Base-by-base conservation (phyloP, 139 green algal genomes). In the Coelastrella sp. region DNA sequence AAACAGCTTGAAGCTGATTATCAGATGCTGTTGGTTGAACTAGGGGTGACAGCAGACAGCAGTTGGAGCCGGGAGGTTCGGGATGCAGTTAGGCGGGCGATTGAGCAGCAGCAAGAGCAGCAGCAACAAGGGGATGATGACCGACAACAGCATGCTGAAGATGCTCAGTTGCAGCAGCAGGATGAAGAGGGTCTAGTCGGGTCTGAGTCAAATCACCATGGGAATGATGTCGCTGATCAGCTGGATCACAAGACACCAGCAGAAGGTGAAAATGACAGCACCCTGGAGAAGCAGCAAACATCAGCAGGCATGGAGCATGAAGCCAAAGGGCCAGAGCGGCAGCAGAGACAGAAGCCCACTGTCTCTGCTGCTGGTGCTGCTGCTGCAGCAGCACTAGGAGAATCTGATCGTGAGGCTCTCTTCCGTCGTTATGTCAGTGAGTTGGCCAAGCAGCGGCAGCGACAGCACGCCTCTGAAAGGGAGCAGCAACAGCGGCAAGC, bases 391-490 rank as follows among this genome's bases (percentile, higher is more conserved):
- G 88, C 81, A 0, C 27, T 93, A 34, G 68, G 71, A 1, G 79
- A 86, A 0, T 77, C 79, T 25, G 51, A 90, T 11, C 63, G 89
- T 38, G 91, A 94, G 71, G 5, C 34, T 1, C 11, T 89, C 11
- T 94, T 94, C 79, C 40, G 85, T 34, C 32, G 25, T 2, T 92
- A 88, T 34, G 77, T 87, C 0, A 79, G 86, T 25, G 81, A 94
- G 19, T 59, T 93, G 59, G 25, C 83, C 59, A 81, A 83, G 45
- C 35, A 78, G 5, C 11, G 38, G 13, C 32, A 75, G 7, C 72
- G 40, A 45, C 15, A 59, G 15, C 63, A 41, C n/a, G 21, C 27
- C 23, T 43, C 13, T 3, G 48, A 11, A 66, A 64, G 40, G 40
- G 23, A 84, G 78, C 78, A 84, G 78, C 78, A 63, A 60, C 78